Conservation (phyloP, 768 basidiomycete genomes). For the Hortiboletus campestris region DNA sequence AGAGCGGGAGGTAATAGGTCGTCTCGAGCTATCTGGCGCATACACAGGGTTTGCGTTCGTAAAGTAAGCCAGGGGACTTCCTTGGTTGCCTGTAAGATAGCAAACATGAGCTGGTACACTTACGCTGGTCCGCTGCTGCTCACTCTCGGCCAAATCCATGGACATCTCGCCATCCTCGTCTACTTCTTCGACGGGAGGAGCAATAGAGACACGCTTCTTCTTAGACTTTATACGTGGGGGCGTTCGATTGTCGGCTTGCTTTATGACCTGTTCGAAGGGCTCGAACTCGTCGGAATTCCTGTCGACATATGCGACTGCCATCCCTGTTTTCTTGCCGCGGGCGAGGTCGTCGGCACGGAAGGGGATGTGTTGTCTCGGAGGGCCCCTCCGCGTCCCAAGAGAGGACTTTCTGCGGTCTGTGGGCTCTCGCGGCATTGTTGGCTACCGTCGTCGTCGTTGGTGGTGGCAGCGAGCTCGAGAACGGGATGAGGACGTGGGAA, state of each 20-base stretch:
- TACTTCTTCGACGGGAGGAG: conserved; percentile 38
- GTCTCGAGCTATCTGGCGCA: conserved; percentile 37
- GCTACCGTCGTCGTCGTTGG: neutral
- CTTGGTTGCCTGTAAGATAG: conserved; percentile 25
- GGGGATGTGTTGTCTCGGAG: conserved; percentile 67
- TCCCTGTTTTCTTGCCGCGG: conserved; percentile 79
- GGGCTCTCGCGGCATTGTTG: conserved; percentile 27
- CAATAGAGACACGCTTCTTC: conserved; percentile 46
- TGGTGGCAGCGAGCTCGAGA: conserved; percentile 12
- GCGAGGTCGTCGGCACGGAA: conserved; percentile 75
- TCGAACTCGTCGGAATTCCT: conserved; percentile 81
- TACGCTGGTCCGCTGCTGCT: conserved; percentile 23
- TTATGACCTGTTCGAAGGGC: conserved; percentile 71
- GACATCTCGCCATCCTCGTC: conserved; percentile 67
- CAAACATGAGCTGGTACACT: conserved; percentile 2
- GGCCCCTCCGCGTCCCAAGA: conserved; percentile 50
- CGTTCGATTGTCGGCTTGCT: conserved; percentile 64
- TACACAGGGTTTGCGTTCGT: conserved; percentile 34
- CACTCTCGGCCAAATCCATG: conserved; percentile 77
- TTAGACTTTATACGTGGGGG: conserved; percentile 54
- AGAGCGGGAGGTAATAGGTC: conserved; percentile 43
- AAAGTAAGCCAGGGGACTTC: conserved; percentile 37
- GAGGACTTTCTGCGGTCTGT: conserved; percentile 35
- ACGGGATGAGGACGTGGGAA: conserved; percentile 19
- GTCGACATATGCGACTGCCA: conserved; percentile 64